These are phyloP conservation scores for Xylaria curta DNA, from an alignment of 495 filamentous ascomycete genomes.

Conservation along the genomic window DNA sequence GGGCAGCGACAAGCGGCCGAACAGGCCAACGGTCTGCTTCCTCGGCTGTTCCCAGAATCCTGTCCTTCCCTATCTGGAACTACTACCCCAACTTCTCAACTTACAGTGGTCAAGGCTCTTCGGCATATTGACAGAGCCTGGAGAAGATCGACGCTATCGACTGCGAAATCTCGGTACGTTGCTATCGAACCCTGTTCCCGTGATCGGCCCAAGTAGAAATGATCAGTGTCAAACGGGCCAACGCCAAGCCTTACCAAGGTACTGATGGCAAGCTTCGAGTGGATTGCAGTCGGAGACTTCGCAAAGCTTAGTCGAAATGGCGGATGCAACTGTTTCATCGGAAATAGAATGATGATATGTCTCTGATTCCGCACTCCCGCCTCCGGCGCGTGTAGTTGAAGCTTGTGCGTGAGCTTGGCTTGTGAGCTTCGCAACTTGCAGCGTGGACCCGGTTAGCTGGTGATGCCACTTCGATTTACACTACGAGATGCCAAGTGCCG, in stretches of 20 bases:
- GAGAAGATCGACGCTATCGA: slow-evolving; percentile 15
- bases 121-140: slow-evolving; percentile 4
- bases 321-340: slow-evolving; percentile 24
- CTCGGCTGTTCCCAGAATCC: neutral
- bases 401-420: neutral
- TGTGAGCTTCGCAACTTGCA: neutral
- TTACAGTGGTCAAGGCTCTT: slow-evolving; percentile 5
- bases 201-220: slow-evolving; percentile 18
- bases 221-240: slow-evolving; percentile 16
- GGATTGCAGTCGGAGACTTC: neutral
- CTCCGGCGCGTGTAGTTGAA: slow-evolving; percentile 1
- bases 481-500: slow-evolving; percentile 8
- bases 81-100: slow-evolving; percentile 6
- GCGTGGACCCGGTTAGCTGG: neutral
- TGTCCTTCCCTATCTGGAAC: slow-evolving; percentile 21
- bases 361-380: neutral
- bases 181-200: slow-evolving; percentile 12
- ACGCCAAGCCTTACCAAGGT: slow-evolving; percentile 18
- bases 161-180: slow-evolving; percentile 7
- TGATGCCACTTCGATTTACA: neutral
- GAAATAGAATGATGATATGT: slow-evolving; percentile 14
- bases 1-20: slow-evolving; percentile 12
- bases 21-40: neutral
- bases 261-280: neutral
- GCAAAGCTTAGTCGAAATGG: slow-evolving; percentile 14